Evolutionary conservation across 2,329 filamentous ascomycete species (phyloP).

Genomic region (Lasiodiplodia sp.): DNA sequence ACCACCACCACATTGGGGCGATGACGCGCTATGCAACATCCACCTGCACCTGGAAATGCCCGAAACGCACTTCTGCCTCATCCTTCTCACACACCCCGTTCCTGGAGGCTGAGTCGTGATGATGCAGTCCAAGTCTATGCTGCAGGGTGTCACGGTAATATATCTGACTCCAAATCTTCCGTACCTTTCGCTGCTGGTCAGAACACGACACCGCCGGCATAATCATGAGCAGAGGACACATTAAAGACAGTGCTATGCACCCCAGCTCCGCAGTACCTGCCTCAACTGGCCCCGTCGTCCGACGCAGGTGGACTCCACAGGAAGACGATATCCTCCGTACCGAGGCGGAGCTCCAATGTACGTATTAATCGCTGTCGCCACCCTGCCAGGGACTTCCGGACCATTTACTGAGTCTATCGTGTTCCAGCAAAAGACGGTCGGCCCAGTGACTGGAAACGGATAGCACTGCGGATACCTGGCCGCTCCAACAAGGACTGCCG

Average conservation of each 20-base stretch:
- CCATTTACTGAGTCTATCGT: neutral
- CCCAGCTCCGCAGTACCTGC: neutral
- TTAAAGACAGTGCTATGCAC: neutral
- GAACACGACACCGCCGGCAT: neutral
- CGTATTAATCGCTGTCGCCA: neutral
- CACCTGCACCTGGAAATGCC: too few species aligned
- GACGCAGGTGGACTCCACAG: neutral
- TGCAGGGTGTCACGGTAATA: neutral
- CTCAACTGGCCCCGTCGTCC: neutral
- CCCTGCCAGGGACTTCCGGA: neutral
- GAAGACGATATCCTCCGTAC: neutral
- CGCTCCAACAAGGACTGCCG: slow-evolving; percentile 55
- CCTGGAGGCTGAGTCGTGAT: neutral
- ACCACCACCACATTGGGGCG: too few species aligned
- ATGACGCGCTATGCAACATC: too few species aligned
- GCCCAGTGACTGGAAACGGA: slow-evolving; percentile 43
- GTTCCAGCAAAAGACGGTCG: neutral
- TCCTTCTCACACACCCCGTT: neutral
- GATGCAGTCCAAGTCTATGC: neutral
- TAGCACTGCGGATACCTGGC: slow-evolving; percentile 48
- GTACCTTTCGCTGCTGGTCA: neutral
- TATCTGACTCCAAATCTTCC: neutral
- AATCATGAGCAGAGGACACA: neutral
- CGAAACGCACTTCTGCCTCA: too few species aligned
- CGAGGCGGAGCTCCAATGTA: slow-evolving; percentile 2